Evolutionary conservation across 768 basidiomycete genomes (phyloP).

Genomic region (Mycena rosella): DNA sequence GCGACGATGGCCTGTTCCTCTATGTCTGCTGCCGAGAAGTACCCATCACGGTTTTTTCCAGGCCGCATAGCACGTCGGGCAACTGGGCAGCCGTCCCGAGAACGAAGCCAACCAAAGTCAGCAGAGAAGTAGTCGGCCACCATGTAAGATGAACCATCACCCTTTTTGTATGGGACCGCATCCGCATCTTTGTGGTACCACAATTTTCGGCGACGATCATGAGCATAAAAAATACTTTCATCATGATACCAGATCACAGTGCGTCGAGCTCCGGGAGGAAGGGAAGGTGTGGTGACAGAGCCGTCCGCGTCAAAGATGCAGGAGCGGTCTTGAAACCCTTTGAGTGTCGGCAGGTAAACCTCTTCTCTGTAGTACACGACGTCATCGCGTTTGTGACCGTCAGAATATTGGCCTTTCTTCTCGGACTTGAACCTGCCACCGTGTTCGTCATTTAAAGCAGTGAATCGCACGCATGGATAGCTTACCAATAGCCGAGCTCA

Average conservation of each 20-base stretch:
- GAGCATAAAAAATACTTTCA: constrained; percentile 52
- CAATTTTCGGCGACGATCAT: constrained; percentile 43
- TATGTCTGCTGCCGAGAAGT: constrained; percentile 38
- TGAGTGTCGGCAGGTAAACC: constrained; percentile 39
- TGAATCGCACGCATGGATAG: too few species aligned
- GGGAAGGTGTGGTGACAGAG: constrained; percentile 6
- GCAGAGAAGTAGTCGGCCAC: too few species aligned
- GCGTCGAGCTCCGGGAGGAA: constrained; percentile 2
- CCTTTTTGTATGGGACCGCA: constrained; percentile 45
- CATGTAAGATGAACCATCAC: constrained; percentile 50
- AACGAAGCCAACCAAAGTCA: constrained; percentile 46
- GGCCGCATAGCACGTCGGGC: constrained; percentile 40
- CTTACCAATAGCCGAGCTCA: constrained; percentile 39
- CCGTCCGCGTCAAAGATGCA: constrained; percentile 23
- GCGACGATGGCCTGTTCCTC: constrained; percentile 33
- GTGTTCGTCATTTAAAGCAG: background rate
- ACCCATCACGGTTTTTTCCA: constrained; percentile 42
- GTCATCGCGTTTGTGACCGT: constrained; percentile 47
- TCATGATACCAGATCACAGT: too few species aligned
- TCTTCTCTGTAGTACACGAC: constrained; percentile 45
- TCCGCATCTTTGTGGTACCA: constrained; percentile 43
- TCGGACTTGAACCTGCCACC: constrained; percentile 16
- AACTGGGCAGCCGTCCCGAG: constrained; percentile 31
- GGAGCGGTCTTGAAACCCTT: constrained; percentile 25
- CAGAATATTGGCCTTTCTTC: constrained; percentile 43